A percentile compares a stretch with the other conserved stretches of the same genome.
These are phyloP conservation scores for Schizochytrium sp. DNA, from an alignment of 108 stramenopile species.

Conservation along the genomic window DNA sequence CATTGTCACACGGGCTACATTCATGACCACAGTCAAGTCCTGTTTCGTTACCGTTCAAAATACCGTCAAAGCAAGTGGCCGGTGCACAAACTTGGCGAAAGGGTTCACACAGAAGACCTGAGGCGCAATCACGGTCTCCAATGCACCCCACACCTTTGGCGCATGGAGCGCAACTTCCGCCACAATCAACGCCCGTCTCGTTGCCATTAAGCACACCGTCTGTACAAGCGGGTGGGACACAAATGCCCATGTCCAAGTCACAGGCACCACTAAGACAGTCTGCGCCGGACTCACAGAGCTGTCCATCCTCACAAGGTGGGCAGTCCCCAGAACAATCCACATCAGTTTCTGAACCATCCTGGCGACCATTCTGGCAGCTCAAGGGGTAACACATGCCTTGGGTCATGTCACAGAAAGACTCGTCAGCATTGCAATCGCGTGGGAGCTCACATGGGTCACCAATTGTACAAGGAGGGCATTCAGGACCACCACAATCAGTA, in stretches of 20 bases:
- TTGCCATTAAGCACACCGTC: conserved; percentile 43
- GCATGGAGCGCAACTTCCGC: conserved; percentile 47
- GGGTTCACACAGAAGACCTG: conserved; percentile 22
- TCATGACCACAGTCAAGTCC: conserved; percentile 50
- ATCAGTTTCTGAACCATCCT: conserved; percentile 60
- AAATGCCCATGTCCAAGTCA: conserved; percentile 22
- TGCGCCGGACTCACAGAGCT: background rate
- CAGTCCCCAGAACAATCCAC: conserved; percentile 56
- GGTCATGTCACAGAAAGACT: conserved; percentile 27
- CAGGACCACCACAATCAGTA: conserved; percentile 59
- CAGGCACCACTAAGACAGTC: conserved; percentile 58
- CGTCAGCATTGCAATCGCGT: conserved; percentile 52
- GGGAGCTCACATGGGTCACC: conserved; percentile 7
- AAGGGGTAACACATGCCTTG: conserved; percentile 42
- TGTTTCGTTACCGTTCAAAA: conserved; percentile 63
- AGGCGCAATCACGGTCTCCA: conserved; percentile 7
- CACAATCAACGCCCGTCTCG: conserved; percentile 63
- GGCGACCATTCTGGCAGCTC: conserved; percentile 58
- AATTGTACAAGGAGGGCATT: conserved; percentile 36
- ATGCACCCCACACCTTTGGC: background rate
- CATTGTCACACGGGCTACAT: conserved; percentile 33
- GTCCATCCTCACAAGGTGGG: conserved; percentile 29
- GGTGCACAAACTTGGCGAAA: background rate
- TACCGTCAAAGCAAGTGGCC: conserved; percentile 57
- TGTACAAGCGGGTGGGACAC: conserved; percentile 26